These are phyloP conservation scores for Buxus sempervirens DNA, from an alignment of 164 flowering plant genomes.

Conservation along the genomic window DNA sequence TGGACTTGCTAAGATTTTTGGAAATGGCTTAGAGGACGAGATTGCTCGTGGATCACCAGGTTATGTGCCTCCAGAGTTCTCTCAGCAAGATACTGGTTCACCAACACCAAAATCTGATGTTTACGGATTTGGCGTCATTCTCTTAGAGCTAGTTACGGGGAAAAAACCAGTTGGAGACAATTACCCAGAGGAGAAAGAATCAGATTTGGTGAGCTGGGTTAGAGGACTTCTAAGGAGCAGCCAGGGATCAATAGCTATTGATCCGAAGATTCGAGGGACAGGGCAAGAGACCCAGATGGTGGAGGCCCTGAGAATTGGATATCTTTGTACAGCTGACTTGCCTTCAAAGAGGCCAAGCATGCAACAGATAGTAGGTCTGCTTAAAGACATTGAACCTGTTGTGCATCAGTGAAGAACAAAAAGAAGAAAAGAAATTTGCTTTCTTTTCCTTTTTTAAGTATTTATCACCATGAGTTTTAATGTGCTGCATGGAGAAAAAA, in stretches of 20 bases:
- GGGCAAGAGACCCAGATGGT: conserved; percentile 55
- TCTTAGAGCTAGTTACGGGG: conserved; percentile 78
- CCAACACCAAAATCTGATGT: conserved; percentile 69
- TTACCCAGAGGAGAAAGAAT: conserved; percentile 50
- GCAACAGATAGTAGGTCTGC: conserved; percentile 92
- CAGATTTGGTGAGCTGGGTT: conserved; percentile 67
- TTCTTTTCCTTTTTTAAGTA: background rate
- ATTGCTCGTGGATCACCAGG: conserved; percentile 53
- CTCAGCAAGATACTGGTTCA: conserved; percentile 27
- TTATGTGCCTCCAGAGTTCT: conserved; percentile 65
- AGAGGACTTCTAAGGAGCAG: conserved; percentile 62
- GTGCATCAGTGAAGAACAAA: background rate
- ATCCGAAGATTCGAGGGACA: conserved; percentile 61
- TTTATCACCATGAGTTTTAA: background rate
- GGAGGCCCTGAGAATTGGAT: conserved; percentile 81
- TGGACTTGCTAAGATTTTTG: conserved; percentile 70
- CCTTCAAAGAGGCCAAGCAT: conserved; percentile 83
- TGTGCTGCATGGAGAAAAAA: background rate
- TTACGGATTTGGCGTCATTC: conserved; percentile 74
- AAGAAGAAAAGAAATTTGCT: background rate
- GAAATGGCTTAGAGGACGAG: conserved; percentile 51
- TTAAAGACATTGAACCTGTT: conserved; percentile 45
- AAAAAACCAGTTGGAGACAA: conserved; percentile 70
- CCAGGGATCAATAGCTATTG: conserved; percentile 49
- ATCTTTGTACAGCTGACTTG: conserved; percentile 83